phyloP scores from a whole-genome alignment of 441 rosid genomes.

The Isatis lusitanica region DNA sequence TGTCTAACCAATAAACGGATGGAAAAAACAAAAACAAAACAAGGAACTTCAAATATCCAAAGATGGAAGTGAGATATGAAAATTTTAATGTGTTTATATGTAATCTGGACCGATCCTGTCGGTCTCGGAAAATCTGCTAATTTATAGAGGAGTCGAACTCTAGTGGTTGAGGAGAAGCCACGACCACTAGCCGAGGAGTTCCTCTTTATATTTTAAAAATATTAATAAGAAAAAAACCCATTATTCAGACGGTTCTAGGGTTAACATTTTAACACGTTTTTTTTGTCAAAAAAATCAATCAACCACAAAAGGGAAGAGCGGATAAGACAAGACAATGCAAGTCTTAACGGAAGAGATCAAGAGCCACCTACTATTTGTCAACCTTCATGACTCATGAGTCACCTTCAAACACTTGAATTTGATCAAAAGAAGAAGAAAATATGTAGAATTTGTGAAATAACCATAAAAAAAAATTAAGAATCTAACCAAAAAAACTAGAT shows the following conservation, averaged over 20 bases:
- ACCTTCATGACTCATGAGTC: too few species aligned
- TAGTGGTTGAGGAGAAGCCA: not conserved
- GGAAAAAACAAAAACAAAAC: not conserved
- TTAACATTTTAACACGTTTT: too few species aligned
- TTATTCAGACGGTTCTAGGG: too few species aligned
- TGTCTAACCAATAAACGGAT: not conserved
- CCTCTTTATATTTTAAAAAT: too few species aligned
- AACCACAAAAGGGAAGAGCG: not conserved
- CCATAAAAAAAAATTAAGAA: too few species aligned
- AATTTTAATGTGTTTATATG: not conserved
- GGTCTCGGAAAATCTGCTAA: not conserved
- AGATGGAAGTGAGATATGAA: not conserved
- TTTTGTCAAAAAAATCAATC: not conserved
- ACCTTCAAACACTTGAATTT: too few species aligned
- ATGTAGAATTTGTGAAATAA: too few species aligned
- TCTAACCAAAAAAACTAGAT: too few species aligned
- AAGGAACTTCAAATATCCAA: not conserved
- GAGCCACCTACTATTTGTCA: too few species aligned
- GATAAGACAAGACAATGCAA: too few species aligned
- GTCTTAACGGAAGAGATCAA: not conserved
- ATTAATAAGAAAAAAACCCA: not conserved
- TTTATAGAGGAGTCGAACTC: not conserved
- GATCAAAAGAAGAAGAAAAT: too few species aligned
- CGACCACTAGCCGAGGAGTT: not conserved
- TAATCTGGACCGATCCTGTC: not conserved